Evolutionary conservation across 2,329 filamentous ascomycete species (phyloP).

Genomic region (Blumeria graminis): DNA sequence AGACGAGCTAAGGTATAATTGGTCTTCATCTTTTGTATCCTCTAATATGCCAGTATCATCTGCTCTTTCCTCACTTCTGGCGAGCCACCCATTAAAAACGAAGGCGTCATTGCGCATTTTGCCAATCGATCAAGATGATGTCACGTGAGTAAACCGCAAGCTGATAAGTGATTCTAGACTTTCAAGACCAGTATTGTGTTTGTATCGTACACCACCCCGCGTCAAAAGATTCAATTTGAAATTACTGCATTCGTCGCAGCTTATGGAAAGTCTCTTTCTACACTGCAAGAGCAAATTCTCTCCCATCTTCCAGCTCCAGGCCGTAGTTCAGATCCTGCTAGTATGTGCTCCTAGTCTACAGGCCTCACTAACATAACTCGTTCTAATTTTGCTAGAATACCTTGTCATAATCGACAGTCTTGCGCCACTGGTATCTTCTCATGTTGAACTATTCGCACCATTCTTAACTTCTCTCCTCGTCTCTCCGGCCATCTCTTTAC

Average conservation of each 20-base stretch:
- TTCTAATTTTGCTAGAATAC: conserved; percentile 24
- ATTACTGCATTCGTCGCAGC: conserved; percentile 45
- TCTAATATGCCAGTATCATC: background rate
- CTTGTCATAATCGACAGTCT: conserved; percentile 65
- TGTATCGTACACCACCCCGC: conserved; percentile 53
- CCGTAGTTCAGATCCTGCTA: conserved; percentile 8
- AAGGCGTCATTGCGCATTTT: background rate
- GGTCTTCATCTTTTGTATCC: background rate
- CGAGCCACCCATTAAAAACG: too few relatives aligned
- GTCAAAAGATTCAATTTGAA: conserved; percentile 22
- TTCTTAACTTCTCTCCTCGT: conserved; percentile 49
- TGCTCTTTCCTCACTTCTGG: background rate
- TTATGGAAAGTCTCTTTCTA: conserved; percentile 29
- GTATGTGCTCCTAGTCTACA: conserved; percentile 13
- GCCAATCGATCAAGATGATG: background rate
- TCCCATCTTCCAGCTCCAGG: conserved; percentile 18
- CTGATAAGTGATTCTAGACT: conserved; percentile 18
- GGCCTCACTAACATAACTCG: too few relatives aligned
- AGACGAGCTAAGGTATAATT: conserved; percentile 37
- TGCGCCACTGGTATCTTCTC: conserved; percentile 33
- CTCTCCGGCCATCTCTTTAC: conserved; percentile 41
- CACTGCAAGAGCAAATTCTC: conserved; percentile 34
- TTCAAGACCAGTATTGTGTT: conserved; percentile 48
- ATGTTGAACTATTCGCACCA: conserved; percentile 32
- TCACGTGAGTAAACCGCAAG: too few relatives aligned